Evolutionary conservation across 768 basidiomycete genomes (phyloP).

Genomic region (Lepiota brunneoincarnata): DNA sequence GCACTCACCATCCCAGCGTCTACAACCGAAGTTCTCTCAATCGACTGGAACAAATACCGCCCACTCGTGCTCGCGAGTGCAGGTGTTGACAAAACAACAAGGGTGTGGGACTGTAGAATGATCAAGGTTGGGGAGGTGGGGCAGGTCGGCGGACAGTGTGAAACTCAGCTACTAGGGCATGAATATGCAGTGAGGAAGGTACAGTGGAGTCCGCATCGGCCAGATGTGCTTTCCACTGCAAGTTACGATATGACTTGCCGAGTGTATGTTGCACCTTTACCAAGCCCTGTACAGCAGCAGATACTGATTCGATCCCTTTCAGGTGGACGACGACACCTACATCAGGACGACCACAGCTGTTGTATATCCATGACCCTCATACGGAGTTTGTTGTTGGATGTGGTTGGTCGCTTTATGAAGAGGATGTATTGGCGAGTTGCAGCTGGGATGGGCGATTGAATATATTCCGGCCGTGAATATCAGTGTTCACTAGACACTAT

Average conservation of each 20-base stretch:
- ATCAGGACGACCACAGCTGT: conserved; percentile 46
- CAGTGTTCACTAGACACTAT: not conserved
- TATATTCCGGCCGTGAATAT: conserved; percentile 57
- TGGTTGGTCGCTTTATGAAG: conserved; percentile 89
- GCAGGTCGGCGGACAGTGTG: conserved; percentile 70
- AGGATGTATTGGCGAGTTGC: conserved; percentile 84
- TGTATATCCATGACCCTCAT: conserved; percentile 81
- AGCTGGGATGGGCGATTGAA: conserved; percentile 89
- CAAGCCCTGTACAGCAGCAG: not conserved
- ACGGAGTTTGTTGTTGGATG: conserved; percentile 95
- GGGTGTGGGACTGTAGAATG: conserved; percentile 90
- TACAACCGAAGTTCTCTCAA: conserved; percentile 70
- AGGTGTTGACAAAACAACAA: conserved; percentile 73
- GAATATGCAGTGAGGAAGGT: conserved; percentile 90
- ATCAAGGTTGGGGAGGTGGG: conserved; percentile 52
- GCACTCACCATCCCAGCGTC: conserved; percentile 79
- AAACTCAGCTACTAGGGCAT: conserved; percentile 72
- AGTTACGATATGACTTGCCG: conserved; percentile 97
- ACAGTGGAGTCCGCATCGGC: conserved; percentile 82
- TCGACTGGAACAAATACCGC: conserved; percentile 94
- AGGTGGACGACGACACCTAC: conserved; percentile 75
- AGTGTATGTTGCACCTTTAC: conserved; percentile 53
- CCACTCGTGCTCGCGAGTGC: conserved; percentile 75
- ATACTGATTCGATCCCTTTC: conserved; percentile 1
- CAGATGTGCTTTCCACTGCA: conserved; percentile 62